Conservation (phyloP, 176 grass and related monocot species). For the Musa beccarii region DNA sequence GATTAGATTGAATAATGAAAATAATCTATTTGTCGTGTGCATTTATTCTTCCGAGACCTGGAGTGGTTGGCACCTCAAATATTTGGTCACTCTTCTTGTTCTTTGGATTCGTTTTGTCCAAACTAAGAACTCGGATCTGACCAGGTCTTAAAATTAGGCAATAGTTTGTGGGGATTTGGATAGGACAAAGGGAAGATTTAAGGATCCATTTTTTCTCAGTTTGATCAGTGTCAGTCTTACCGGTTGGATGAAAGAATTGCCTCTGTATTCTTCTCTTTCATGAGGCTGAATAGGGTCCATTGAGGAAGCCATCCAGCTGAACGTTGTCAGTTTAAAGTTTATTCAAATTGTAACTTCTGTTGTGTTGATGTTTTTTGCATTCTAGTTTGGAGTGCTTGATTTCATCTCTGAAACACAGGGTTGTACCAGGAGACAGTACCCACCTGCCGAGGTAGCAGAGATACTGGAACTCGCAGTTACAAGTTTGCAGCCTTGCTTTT, state of each 20-base stretch:
- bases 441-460: conserved; percentile 25
- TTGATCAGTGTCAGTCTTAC: neutral
- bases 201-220: neutral
- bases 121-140: neutral
- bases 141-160: neutral
- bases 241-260: neutral
- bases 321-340: neutral
- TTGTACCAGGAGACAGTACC: conserved; percentile 29
- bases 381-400: neutral
- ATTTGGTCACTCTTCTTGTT: neutral
- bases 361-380: neutral
- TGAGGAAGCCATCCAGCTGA: too few species aligned
- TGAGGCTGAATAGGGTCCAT: too few species aligned
- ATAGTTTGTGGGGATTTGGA: neutral
- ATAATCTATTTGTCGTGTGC: too few species aligned
- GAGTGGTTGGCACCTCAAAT: neutral
- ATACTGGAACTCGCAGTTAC: conserved; percentile 38
- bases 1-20: too few species aligned
- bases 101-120: neutral
- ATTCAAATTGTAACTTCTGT: neutral
- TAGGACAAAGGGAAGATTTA: neutral
- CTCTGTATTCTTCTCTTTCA: too few species aligned
- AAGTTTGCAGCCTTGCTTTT: conserved; percentile 41
- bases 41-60: too few species aligned
- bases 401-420: conserved; percentile 22